A percentile compares a stretch with the other conserved stretches of the same genome.
These are phyloP conservation scores for Triticum turgidum DNA, from an alignment of 176 grass and related monocot genomes.

Conservation along the genomic window DNA sequence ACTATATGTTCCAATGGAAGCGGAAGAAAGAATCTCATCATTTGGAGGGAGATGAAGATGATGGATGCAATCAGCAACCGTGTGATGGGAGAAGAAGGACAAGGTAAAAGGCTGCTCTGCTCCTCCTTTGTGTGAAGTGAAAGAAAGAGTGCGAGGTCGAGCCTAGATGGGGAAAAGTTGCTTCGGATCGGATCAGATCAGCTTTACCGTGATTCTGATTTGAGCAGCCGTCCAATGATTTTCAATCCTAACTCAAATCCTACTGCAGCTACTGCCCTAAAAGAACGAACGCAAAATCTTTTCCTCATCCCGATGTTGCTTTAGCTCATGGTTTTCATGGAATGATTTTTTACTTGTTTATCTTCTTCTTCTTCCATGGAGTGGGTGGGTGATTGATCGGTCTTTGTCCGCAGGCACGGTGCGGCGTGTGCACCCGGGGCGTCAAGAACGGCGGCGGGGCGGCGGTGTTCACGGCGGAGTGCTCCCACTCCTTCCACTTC, in stretches of 20 bases:
- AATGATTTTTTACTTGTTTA: neutral
- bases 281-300: neutral
- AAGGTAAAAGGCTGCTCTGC: neutral
- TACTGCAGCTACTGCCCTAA: slow-evolving; percentile 18
- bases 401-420: slow-evolving; percentile 51
- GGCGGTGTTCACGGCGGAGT: slow-evolving; percentile 96
- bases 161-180: neutral
- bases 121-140: slow-evolving; percentile 1
- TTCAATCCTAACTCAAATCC: neutral
- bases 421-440: slow-evolving; percentile 69
- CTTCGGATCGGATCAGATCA: neutral
- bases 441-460: slow-evolving; percentile 62
- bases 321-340: neutral
- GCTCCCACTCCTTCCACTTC: slow-evolving; percentile 89
- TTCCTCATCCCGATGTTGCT: slow-evolving; percentile 20
- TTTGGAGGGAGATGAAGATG: neutral
- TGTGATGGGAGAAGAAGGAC: neutral
- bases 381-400: neutral
- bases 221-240: slow-evolving; percentile 27
- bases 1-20: neutral
- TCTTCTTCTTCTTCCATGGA: neutral
- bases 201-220: slow-evolving; percentile 23
- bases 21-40: neutral
- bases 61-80: neutral
- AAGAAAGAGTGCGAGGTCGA: neutral